A percentile compares a stretch with the other conserved stretches of the same genome.
Conservation (phyloP, 2,329 filamentous ascomycete genomes). For the Seiridium unicorne region DNA sequence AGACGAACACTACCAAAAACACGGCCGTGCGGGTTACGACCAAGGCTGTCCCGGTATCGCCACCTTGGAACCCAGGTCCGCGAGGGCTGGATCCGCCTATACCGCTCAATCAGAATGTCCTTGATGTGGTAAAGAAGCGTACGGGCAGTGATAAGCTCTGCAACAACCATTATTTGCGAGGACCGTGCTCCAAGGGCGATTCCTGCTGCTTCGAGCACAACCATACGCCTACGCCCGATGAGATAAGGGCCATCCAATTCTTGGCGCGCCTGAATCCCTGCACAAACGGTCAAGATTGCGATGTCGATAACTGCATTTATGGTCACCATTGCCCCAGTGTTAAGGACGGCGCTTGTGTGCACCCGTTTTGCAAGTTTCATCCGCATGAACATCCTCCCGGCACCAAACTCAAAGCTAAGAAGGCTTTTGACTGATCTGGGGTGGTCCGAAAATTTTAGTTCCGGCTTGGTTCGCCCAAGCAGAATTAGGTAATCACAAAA, state of each 20-base stretch:
- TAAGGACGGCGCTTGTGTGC: slow-evolving; percentile 47
- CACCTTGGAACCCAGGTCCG: slow-evolving; percentile 50
- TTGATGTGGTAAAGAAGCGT: slow-evolving; percentile 57
- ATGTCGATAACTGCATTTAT: slow-evolving; percentile 58
- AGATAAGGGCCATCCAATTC: slow-evolving; percentile 54
- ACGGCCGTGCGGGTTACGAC: slow-evolving; percentile 13
- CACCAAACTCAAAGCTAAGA: slow-evolving; percentile 44
- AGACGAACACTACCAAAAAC: slow-evolving; percentile 13
- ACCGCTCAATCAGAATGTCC: slow-evolving; percentile 38
- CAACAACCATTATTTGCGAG: slow-evolving; percentile 61
- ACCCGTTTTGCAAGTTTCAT: slow-evolving; percentile 56
- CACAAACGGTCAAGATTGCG: slow-evolving; percentile 55
- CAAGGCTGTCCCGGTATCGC: slow-evolving; percentile 23
- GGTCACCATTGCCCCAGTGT: slow-evolving; percentile 60
- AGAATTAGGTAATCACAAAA: neutral
- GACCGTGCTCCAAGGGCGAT: slow-evolving; percentile 53
- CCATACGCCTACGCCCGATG: slow-evolving; percentile 51
- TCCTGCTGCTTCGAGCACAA: slow-evolving; percentile 57
- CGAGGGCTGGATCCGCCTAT: slow-evolving; percentile 56
- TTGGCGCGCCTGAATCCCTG: slow-evolving; percentile 59
- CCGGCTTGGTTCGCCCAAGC: too few species aligned
- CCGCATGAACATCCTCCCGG: slow-evolving; percentile 53
- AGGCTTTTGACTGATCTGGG: neutral
- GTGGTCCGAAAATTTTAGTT: neutral
- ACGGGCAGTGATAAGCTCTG: slow-evolving; percentile 56